These are phyloP conservation scores for Vitis cinerea DNA, from an alignment of 164 flowering plant genomes.

Conservation along the genomic window DNA sequence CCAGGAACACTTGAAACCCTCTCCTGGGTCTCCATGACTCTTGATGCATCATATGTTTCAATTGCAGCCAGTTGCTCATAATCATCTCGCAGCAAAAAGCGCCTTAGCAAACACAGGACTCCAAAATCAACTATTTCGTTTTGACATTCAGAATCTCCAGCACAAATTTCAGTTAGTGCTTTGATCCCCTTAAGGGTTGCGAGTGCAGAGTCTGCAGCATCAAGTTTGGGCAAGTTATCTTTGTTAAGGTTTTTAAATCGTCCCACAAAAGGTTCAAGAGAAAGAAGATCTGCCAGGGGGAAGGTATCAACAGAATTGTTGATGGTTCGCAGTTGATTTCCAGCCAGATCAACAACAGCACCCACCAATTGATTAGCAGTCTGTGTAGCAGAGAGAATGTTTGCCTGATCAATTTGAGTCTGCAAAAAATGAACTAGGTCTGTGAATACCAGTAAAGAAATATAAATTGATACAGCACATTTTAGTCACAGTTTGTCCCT, in stretches of 20 bases:
- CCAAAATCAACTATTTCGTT: conserved; percentile 68
- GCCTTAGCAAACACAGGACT: conserved; percentile 74
- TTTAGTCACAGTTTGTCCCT: not conserved
- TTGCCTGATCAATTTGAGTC: conserved; percentile 83
- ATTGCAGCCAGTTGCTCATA: conserved; percentile 92
- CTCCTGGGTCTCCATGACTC: conserved; percentile 57
- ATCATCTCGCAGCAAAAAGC: conserved; percentile 80
- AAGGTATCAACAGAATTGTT: conserved; percentile 42
- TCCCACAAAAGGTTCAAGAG: conserved; percentile 73
- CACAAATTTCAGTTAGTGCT: conserved; percentile 73
- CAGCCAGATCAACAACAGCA: conserved; percentile 80
- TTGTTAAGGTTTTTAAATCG: conserved; percentile 61
- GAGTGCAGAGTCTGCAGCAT: conserved; percentile 86
- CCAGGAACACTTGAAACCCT: conserved; percentile 34
- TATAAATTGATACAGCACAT: not conserved
- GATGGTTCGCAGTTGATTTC: conserved; percentile 43
- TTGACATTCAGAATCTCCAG: conserved; percentile 60
- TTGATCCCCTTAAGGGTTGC: conserved; percentile 90
- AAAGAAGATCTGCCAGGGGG: conserved; percentile 74
- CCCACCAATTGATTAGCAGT: conserved; percentile 57
- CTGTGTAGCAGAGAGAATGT: conserved; percentile 57
- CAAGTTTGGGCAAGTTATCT: conserved; percentile 53
- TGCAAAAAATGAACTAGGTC: conserved; percentile 40
- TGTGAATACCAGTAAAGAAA: not conserved
- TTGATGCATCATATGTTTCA: conserved; percentile 95